These are phyloP conservation scores for Diaporthe ampelina DNA, from an alignment of 2,329 filamentous ascomycete species.

Conservation along the genomic window DNA sequence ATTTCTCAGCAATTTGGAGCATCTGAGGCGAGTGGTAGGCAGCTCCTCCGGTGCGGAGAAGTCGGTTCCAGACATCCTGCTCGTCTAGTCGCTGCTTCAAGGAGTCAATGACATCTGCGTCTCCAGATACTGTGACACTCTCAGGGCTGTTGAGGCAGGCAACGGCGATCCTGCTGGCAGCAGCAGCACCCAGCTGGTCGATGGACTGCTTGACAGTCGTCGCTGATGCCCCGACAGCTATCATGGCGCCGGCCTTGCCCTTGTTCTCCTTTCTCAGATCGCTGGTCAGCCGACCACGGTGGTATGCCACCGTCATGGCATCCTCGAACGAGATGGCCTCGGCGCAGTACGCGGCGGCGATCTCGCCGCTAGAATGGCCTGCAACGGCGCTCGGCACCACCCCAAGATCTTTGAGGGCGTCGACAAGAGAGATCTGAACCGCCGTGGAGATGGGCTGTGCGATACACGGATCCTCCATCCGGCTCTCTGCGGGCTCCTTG, in stretches of 20 bases:
- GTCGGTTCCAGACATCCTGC: background rate
- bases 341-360: constrained; percentile 55
- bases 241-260: constrained; percentile 40
- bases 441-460: constrained; percentile 63
- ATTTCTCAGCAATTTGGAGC: constrained; percentile 12
- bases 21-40: constrained; percentile 42
- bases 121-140: constrained; percentile 34
- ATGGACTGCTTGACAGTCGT: constrained; percentile 18
- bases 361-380: constrained; percentile 58
- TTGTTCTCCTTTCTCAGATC: background rate
- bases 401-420: constrained; percentile 50
- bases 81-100: background rate
- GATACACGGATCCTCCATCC: constrained; percentile 41
- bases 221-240: constrained; percentile 39
- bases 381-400: constrained; percentile 51
- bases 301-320: constrained; percentile 3
- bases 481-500: background rate
- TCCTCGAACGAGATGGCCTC: constrained; percentile 38
- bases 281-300: constrained; percentile 18
- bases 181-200: background rate
- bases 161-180: constrained; percentile 19
- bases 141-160: constrained; percentile 30
- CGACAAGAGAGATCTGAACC: constrained; percentile 59
- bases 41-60: background rate
- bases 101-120: constrained; percentile 7